Evolutionary conservation across 208 protist genomes (phyloP).

Genomic region (Wallacemonas sp.): DNA sequence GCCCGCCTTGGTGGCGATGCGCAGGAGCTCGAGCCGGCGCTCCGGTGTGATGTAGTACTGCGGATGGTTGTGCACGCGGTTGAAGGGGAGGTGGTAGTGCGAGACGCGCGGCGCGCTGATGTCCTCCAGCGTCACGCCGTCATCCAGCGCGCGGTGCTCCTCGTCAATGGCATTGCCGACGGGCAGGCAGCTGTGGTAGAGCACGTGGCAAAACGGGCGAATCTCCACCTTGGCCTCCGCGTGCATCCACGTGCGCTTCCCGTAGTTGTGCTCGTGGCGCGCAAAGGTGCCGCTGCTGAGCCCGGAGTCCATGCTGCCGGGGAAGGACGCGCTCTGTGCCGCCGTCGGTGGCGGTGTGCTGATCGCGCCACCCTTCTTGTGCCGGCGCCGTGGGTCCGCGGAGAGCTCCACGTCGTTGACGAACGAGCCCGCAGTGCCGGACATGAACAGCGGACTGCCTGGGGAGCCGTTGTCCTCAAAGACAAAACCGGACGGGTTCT

Average conservation of each 20-base stretch:
- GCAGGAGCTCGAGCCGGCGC: conserved; percentile 3
- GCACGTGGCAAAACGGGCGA: conserved; percentile 48
- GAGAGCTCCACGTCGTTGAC: conserved; percentile 2
- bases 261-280: conserved; percentile 27
- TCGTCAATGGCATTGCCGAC: conserved; percentile 6
- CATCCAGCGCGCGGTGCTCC: neutral
- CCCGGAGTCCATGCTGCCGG: neutral
- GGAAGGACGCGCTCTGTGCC: neutral
- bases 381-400: conserved; percentile 12
- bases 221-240: conserved; percentile 31
- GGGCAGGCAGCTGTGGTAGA: conserved; percentile 37
- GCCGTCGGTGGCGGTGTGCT: neutral
- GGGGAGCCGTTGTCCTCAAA: conserved; percentile 12
- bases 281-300: neutral
- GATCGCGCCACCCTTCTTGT: neutral
- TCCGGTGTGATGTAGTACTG: conserved; percentile 26
- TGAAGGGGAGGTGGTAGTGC: conserved; percentile 45
- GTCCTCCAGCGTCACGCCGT: neutral
- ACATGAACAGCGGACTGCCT: conserved; percentile 3
- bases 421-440: neutral
- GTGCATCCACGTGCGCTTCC: conserved; percentile 36
- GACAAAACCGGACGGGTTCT: conserved; percentile 9
- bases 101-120: conserved; percentile 10
- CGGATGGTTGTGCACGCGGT: conserved; percentile 33
- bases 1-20: neutral